Evolutionary conservation across 192 early-diverging fungal species (phyloP).

Genomic region (Podila verticillata): DNA sequence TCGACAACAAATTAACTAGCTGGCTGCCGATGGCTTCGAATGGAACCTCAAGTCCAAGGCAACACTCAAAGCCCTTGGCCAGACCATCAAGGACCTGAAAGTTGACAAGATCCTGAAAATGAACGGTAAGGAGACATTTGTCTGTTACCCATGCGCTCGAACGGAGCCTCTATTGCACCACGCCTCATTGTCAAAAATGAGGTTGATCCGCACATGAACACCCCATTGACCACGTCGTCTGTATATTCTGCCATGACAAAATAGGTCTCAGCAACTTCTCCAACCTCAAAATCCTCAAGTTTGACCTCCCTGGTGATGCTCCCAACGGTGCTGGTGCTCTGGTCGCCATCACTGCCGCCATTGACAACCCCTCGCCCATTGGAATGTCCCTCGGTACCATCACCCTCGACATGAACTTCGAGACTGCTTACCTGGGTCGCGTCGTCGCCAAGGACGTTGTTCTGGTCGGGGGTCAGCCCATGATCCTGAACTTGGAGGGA

Average conservation of each 20-base stretch:
- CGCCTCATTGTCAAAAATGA: no score
- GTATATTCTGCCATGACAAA: neutral
- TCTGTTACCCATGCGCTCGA: neutral
- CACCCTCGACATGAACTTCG: constrained; percentile 43
- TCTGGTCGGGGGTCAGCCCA: constrained; percentile 27
- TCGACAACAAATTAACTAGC: neutral
- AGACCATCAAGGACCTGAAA: constrained; percentile 35
- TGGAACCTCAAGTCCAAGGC: constrained; percentile 36
- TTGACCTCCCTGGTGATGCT: constrained; percentile 27
- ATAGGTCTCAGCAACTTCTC: constrained; percentile 42
- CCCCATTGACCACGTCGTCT: neutral
- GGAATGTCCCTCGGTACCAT: constrained; percentile 39
- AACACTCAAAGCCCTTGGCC: constrained; percentile 38
- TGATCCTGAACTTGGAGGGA: constrained; percentile 37
- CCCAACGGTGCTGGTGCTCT: constrained; percentile 20
- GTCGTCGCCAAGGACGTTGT: constrained; percentile 33
- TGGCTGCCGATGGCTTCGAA: constrained; percentile 17
- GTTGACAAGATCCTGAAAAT: constrained; percentile 38
- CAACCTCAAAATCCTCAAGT: constrained; percentile 39
- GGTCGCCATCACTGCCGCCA: constrained; percentile 20
- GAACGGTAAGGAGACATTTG: constrained; percentile 19
- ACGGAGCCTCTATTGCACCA: no score
- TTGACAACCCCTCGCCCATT: constrained; percentile 45
- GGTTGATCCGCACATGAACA: no score
- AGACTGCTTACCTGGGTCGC: constrained; percentile 30